phyloP scores from a whole-genome alignment of 495 filamentous ascomycete genomes.

The Haplographium delicatum region DNA sequence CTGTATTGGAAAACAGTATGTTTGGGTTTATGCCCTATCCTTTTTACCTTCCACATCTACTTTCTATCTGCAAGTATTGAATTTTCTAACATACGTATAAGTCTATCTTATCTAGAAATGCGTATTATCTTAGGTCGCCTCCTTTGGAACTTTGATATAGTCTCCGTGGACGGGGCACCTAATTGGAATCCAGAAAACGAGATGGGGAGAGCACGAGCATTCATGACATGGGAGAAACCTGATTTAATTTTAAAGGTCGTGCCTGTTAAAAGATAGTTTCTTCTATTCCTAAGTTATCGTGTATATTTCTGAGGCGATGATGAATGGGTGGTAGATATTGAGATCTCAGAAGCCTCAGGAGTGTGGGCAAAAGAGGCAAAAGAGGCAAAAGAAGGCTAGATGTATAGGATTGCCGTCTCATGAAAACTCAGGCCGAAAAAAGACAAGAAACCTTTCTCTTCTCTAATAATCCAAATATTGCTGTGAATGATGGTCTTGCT shows the following conservation, averaged over 20 bases:
- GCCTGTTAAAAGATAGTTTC: slow-evolving; percentile 1
- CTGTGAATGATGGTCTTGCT: too few relatives aligned
- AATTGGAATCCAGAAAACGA: slow-evolving; percentile 12
- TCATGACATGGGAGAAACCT: slow-evolving; percentile 14
- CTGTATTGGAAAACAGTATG: slow-evolving; percentile 37
- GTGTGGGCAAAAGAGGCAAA: too few relatives aligned
- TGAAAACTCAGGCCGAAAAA: too few relatives aligned
- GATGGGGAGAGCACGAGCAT: slow-evolving; percentile 3
- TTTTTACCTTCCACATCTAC: not conserved
- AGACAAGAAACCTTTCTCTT: too few relatives aligned
- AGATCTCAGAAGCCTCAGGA: too few relatives aligned
- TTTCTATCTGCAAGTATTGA: not conserved
- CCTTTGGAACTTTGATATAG: slow-evolving; percentile 44
- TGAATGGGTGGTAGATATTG: too few relatives aligned
- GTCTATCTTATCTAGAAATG: slow-evolving; percentile 49
- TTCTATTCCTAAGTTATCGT: too few relatives aligned
- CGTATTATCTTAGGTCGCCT: slow-evolving; percentile 46
- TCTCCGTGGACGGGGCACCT: slow-evolving; percentile 6
- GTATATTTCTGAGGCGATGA: too few relatives aligned
- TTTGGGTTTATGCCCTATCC: too few relatives aligned
- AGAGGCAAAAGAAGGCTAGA: too few relatives aligned
- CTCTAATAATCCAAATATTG: too few relatives aligned
- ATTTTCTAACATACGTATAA: not conserved
- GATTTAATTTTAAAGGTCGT: slow-evolving; percentile 9
- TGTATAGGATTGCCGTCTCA: too few relatives aligned